Evolutionary conservation across 2,329 filamentous ascomycete species (phyloP), one percentile per base, ranked within the genome.

Genomic region (Biscogniauxia sp.): DNA sequence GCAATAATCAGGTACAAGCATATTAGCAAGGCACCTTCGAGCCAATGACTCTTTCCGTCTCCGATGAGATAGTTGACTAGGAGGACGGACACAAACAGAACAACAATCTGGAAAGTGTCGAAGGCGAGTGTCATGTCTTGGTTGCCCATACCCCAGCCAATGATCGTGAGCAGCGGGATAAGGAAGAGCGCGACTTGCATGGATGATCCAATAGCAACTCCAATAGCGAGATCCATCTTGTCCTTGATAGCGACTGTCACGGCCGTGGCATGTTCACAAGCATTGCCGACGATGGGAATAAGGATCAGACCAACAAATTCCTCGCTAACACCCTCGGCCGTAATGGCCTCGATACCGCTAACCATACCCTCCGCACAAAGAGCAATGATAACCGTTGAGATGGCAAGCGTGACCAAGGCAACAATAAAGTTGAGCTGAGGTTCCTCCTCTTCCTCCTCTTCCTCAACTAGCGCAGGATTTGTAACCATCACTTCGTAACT

Each of bases 41-140:
- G 82, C 79, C 91, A 95, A 68, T 94, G 92, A 64, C 88, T 93
- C 73, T 92, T 86, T 28, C 92, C 92, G 68, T 96, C 92, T 20
- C 88, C 82, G 54, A 96, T 92, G 51, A 96, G 77, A 72, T 96
- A 96, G 73, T 96, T 96, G 60, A 93, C 90, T 37, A 96, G 82
- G 51, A 96, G 85, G 0, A 92, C 91, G 1, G 91, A 88, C 13
- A 95, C 90, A 68, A 96, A 96, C 50, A 96, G 79, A 50, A 90
- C 88, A 20, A 93, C 89, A 15, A 97, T 88, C 77, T 97, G 92
- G 80, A 97, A 97, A 0, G 88, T 88, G 71, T 96, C 92, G 73
- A 97, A 95, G 73, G 89, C 89, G 5, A 96, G 83, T 20, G 88
- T 91, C 91, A 94, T 94, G 1, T 86, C 81, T 63, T 88, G 86